Evolutionary conservation across 2,329 filamentous ascomycete genomes (phyloP), one percentile per base, ranked within the genome.

Genomic region (Aschersonia sp.): DNA sequence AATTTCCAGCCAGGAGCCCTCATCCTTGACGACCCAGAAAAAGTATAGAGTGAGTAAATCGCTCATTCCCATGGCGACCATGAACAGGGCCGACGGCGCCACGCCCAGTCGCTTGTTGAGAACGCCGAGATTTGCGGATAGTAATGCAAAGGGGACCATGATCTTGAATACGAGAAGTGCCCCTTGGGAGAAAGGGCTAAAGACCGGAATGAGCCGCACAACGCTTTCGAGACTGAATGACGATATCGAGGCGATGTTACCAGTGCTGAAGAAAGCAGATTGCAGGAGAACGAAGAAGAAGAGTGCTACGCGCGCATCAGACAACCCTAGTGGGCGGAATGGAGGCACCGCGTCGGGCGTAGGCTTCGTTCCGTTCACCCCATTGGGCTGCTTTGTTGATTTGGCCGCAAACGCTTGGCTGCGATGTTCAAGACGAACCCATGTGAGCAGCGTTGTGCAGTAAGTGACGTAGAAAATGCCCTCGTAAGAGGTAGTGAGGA

Each of bases 241-340:
- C 12, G 89, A 94, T 48, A 98, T 68, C 0, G 90, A 95, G 1
- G 92, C 92, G 49, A 98, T 80, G 67, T 98, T 98, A 53, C 92
- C 92, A 0, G 90, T 97, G 66, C 83, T 87, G 74, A 97, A 98
- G 66, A 98, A 98, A 46, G 84, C 92, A 4, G 89, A 90, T 65
- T 98, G 92, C 5, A 98, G 75, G 40, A 98, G 77, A 55, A 87
- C 88, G 64, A 98, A 83, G 73, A 97, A 95, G 71, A 97, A 97
- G 6, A 98, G 76, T 1, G 87, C 84, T 37, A 94, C 83, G 39
- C 94, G 84, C 4, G 83, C 79, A 61, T 98, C 92, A n/a, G 84
- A 76, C 5, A 97, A 72, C 2, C 75, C 80, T 45, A 97, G 73
- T 1, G 84, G 72, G 41, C 90, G 83, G 66, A 69, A 72, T 32